phyloP scores from a whole-genome alignment of 192 early-diverging fungal genomes.

The Linnemannia zychae region DNA sequence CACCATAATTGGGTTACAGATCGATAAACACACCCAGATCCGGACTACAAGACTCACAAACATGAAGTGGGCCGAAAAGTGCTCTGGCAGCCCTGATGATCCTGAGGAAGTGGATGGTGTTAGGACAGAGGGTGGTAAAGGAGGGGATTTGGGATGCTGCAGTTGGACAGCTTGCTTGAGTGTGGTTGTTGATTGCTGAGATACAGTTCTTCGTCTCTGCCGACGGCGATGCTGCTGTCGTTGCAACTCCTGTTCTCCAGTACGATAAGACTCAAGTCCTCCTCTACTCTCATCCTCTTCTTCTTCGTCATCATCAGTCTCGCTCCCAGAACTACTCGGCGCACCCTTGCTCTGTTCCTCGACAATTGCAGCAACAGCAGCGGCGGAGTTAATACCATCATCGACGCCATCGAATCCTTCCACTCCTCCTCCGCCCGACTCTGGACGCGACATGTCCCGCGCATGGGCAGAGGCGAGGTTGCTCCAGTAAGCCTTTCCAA shows the following conservation, averaged over 20 bases:
- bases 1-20: slow-evolving; percentile 41
- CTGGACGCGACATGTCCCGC: slow-evolving; percentile 1
- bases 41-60: slow-evolving; percentile 19
- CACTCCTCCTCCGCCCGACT: neutral
- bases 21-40: slow-evolving; percentile 31
- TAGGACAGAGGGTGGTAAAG: neutral
- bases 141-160: neutral
- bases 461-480: slow-evolving; percentile 28
- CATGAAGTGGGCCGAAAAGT: slow-evolving; percentile 32
- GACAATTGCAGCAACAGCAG: neutral
- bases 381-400: neutral
- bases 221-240: neutral
- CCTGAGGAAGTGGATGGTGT: neutral
- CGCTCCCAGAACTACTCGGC: neutral
- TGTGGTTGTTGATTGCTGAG: neutral
- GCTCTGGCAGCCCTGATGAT: neutral
- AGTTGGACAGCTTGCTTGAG: neutral
- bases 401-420: neutral
- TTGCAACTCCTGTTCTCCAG: neutral
- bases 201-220: neutral
- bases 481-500: slow-evolving; percentile 20
- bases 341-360: neutral
- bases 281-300: neutral
- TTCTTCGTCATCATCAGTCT: neutral
- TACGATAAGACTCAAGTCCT: neutral